Base-by-base conservation (phyloP, 78 protist species). In the Dictyostelium intermedium region DNA sequence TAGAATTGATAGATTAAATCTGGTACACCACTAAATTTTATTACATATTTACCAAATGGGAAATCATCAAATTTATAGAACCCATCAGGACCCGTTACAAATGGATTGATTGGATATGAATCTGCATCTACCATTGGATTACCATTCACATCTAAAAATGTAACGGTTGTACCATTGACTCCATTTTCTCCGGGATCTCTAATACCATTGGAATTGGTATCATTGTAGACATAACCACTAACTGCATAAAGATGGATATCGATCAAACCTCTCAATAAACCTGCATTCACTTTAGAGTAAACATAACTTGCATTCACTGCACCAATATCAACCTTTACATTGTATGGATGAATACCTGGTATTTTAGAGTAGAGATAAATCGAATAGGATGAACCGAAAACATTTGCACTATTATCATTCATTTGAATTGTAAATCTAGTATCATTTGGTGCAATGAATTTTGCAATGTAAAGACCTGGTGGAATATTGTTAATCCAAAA, bases 401-500 rank as follows among this genome's bases (percentile, higher is more conserved):
- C 73, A 86, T 53, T 77, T n/a, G 92, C 85, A 37, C 18, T 30
- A 16, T 61, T 30, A 10, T 37, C 73, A 20, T 20, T 70, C 27
- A 20, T 32, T 73, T 74, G 83, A 5, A 41, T 27, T 9, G 92
- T 43, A 43, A 37, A 53, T 60, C 27, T 25, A 1, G 37, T 27
- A 66, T 60, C 63, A 34, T 39, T 18, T 34, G 92, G 92, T 2
- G 66, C 11, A 25, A 39, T 61, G 72, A 86, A 86, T 34, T 10
- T 6, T 4, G 76, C 92, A 39, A 86, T 34, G 61, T 86, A 86
- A 27, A 23, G 7, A 77, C 92, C 92, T 30, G 92, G 61, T 27
- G 45, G 35, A 7, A 86, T 27, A 60, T 27, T 60, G 27, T 86
- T 69, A 0, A 86, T 86, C 83, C 84, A 86, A 66, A 77, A 86